Base-by-base conservation (phyloP, 1,284 basidiomycete genomes). In the Marasmius sp. region DNA sequence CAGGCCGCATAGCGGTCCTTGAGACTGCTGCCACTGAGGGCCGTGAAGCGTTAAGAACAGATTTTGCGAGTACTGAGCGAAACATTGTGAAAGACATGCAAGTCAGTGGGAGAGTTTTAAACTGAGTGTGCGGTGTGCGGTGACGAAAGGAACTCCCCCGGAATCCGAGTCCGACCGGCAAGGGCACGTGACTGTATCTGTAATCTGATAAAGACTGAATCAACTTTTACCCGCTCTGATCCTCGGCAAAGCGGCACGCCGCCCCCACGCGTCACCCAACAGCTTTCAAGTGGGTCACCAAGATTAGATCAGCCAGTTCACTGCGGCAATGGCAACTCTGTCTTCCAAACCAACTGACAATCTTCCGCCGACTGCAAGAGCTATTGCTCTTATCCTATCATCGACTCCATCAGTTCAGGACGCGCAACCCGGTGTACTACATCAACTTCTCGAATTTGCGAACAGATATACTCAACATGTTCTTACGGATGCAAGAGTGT, bases 391-490 rank as follows among this genome's bases (percentile, higher is more conserved):
- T 39, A 86, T 99, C 38, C 85, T 98, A 33, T 93, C 96, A 3
- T 92, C 94, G 0, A 95, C 94, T n/a, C 95, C 97, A 4, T 85
- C 89, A 5, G 90, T 98, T 0, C 89, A 95, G 65, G 96, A 98
- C 76, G 89, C 92, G 6, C 95, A 98, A 68, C 95, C 96, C 6
- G 91, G 91, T 2, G 97, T 98, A 2, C 84, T 99, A 1, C 92
- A 97, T 68, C 96, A 98, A 73, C 85, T 99, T 5, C 86, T 98
- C 60, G 97, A 99, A 76, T 98, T 99, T 73, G 89, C 97, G 0
- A 91, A 98, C 74, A 84, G 97, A 77, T 99, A 99, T 76, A 95
- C 95, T 0, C 85, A 91, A 34, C 95, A 98, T 67, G 91, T 98
- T 14, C 79, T 99, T 49, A 89, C 89, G 7, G 94, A 97, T 72